Conservation (phyloP, 257 asterid genomes). For the Rauvolfia tetraphylla region DNA sequence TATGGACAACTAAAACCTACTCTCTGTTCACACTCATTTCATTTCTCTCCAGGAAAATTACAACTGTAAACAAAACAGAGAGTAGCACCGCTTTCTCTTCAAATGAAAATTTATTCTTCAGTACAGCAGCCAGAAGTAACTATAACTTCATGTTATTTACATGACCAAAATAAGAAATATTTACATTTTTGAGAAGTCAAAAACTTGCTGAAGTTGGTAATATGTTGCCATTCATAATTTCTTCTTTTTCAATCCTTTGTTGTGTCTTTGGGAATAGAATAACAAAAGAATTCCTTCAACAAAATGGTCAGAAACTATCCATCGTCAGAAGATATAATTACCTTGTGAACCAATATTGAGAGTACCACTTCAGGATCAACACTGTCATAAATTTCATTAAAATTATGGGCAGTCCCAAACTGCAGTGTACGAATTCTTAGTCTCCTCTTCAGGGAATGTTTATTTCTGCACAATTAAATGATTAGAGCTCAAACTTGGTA, state of each 20-base stretch:
- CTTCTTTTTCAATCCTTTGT: neutral
- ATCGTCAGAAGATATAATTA: constrained; percentile 22
- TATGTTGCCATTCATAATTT: neutral
- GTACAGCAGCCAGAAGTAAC: neutral
- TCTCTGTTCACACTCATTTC: neutral
- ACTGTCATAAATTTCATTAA: constrained; percentile 79
- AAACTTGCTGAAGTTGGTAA: neutral
- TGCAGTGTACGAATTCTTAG: constrained; percentile 88
- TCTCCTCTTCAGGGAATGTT: constrained; percentile 80
- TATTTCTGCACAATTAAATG: constrained; percentile 50
- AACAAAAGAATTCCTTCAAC: neutral
- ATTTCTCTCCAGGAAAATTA: neutral
- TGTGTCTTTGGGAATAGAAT: neutral
- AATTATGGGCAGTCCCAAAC: constrained; percentile 63
- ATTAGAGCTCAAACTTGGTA: constrained; percentile 7
- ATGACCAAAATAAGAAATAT: neutral
- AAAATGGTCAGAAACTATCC: neutral
- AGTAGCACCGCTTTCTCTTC: neutral
- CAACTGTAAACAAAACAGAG: neutral
- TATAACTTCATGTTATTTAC: neutral
- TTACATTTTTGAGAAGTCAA: neutral
- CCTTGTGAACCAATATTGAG: constrained; percentile 91
- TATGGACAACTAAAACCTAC: neutral
- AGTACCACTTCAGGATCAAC: constrained; percentile 96
- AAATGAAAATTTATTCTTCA: neutral